Evolutionary conservation across 805 yeast genomes (phyloP), one percentile per base, ranked within the genome.

Genomic region (Schizosaccharomyces japonicus): DNA sequence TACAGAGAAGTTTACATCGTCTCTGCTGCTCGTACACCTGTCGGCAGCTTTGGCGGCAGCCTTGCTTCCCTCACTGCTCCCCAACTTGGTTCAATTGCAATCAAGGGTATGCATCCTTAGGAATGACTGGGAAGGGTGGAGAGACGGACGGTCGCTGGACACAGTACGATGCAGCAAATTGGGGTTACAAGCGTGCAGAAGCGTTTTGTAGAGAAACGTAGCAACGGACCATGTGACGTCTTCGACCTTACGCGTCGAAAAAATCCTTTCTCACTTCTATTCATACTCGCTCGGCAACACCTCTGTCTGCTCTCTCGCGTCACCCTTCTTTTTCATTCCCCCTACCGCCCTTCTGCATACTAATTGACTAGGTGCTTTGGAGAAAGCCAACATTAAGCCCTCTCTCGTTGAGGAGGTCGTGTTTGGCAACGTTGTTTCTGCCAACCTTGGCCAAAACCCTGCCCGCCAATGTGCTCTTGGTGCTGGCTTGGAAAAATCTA

Each of bases 401-500:
- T 70, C 71, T 39, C 77, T 71, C 52, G 87, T 80, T 49, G 94
- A 85, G 56, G 95, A 87, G 64, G 74, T 85, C 56, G 71, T 78
- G 58, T 82, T 82, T 61, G 96, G 96, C 58, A 79, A 82, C 58
- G 96, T 83, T 33, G 64, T 85, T 57, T 84, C 79, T 61, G 96
- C 94, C 51, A 80, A 81, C 58, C 74, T 79, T 50, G 96, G 96
- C 51, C 96, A 85, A 66, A 85, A 90, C 48, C 95, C 95, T 39
- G 96, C 96, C 27, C 79, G 95, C 66, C 96, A 85, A 67, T 95
- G 85, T 44, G 94, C 90, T 15, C 58, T 84, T 55, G 78, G 75
- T 56, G 78, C 95, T 13, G 95, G 95, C 8, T 69, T 85, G 49
- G 78, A 84, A 42, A 76, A 78, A 53, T 67, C 72, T 49, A 77